phyloP scores from a whole-genome alignment of 306 rosid genomes.

The Corylus americana region DNA sequence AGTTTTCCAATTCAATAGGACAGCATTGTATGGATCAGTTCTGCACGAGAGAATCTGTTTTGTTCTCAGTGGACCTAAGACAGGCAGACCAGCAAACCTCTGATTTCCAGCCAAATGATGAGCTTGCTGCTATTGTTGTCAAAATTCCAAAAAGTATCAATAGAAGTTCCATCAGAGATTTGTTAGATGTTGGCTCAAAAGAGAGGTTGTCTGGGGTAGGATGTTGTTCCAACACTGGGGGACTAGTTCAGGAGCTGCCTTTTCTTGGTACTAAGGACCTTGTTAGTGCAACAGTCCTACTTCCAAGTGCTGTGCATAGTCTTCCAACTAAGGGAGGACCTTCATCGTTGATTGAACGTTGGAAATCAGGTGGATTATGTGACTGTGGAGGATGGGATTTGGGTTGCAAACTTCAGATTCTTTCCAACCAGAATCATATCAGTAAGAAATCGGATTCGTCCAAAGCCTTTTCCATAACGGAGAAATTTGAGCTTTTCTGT shows the following conservation, averaged over 20 bases:
- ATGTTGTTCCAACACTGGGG: conserved; percentile 30
- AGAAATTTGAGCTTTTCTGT: conserved; percentile 64
- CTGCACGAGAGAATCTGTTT: conserved; percentile 64
- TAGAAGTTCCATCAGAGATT: conserved; percentile 20
- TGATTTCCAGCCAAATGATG: conserved; percentile 73
- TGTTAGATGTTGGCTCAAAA: conserved; percentile 22
- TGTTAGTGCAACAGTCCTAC: conserved; percentile 65
- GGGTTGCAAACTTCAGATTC: conserved; percentile 80
- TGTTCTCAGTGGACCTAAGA: conserved; percentile 65
- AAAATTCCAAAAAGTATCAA: conserved; percentile 51
- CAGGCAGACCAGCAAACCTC: conserved; percentile 55
- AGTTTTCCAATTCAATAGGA: conserved; percentile 37
- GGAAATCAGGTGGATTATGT: conserved; percentile 92
- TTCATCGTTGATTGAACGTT: conserved; percentile 87
- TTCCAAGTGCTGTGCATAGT: conserved; percentile 88
- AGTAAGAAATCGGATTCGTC: conserved; percentile 43
- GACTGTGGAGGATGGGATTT: conserved; percentile 99
- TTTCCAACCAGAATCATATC: conserved; percentile 51
- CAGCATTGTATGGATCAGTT: conserved; percentile 33
- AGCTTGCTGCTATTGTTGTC: conserved; percentile 84
- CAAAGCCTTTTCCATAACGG: conserved; percentile 34
- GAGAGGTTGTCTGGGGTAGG: conserved; percentile 29
- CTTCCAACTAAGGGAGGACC: conserved; percentile 95
- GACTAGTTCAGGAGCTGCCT: conserved; percentile 18
- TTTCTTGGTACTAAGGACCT: conserved; percentile 28